A percentile compares a stretch with the other conserved stretches of the same genome.
Conservation (phyloP, 257 asterid species). For the Solanum pennellii region DNA sequence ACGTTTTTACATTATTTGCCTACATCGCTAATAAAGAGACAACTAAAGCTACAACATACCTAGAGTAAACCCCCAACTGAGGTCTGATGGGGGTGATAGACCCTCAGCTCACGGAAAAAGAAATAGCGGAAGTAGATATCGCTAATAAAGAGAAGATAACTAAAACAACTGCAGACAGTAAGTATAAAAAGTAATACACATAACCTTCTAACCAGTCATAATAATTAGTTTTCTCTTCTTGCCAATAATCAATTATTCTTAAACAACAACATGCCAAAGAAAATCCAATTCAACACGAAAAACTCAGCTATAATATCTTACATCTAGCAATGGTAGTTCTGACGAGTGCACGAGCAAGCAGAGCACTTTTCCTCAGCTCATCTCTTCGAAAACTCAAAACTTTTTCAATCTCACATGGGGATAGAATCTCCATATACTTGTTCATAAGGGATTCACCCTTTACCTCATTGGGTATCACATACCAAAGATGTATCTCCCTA, state of each 20-base stretch:
- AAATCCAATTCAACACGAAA: neutral
- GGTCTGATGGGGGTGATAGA: neutral
- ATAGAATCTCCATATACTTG: constrained; percentile 47
- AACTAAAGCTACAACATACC: neutral
- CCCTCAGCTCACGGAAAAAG: neutral
- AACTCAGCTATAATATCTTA: constrained; percentile 13
- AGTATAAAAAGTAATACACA: neutral
- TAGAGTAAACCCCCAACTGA: neutral
- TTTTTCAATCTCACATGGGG: constrained; percentile 62
- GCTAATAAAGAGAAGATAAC: neutral
- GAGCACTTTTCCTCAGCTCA: constrained; percentile 53
- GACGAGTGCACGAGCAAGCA: constrained; percentile 66
- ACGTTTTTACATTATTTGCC: neutral
- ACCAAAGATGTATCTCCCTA: constrained; percentile 91
- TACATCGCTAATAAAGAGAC: neutral
- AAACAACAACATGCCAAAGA: neutral
- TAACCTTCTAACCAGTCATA: neutral
- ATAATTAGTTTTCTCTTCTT: neutral
- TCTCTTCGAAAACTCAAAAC: constrained; percentile 39
- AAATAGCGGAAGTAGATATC: neutral
- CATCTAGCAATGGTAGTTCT: constrained; percentile 89
- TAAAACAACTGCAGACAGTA: neutral
- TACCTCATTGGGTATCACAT: constrained; percentile 59
- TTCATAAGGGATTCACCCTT: constrained; percentile 42
- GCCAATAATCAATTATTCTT: neutral